phyloP scores from a whole-genome alignment of 1,284 basidiomycete genomes.

The Agaricales sp. region DNA sequence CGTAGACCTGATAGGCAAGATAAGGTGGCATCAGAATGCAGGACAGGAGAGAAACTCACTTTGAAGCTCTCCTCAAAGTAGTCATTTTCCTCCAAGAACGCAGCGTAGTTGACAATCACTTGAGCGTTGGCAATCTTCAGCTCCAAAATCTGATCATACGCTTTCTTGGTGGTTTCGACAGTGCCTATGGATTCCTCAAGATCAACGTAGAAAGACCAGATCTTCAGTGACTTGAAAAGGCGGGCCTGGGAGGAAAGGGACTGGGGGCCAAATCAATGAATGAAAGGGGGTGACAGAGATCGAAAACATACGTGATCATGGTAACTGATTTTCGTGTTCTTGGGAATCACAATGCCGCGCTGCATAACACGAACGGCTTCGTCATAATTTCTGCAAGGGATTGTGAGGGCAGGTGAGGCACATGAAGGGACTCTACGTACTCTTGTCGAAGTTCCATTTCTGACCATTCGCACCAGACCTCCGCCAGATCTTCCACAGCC shows the following conservation, averaged over 20 bases:
- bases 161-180: constrained; percentile 84
- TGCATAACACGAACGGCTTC: constrained; percentile 94
- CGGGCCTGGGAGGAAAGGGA: constrained; percentile 80
- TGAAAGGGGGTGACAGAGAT: too few relatives aligned
- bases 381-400: constrained; percentile 73
- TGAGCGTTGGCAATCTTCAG: constrained; percentile 98
- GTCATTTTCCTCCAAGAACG: constrained; percentile 94
- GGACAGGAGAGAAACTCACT: constrained; percentile 27
- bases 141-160: constrained; percentile 96
- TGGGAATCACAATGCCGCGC: constrained; percentile 84
- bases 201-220: constrained; percentile 99
- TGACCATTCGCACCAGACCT: constrained; percentile 99
- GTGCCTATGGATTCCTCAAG: constrained; percentile 94
- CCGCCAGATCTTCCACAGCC: constrained; percentile 95
- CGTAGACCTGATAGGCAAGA: constrained; percentile 62
- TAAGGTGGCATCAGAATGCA: constrained; percentile 2
- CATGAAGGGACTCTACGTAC: constrained; percentile 35
- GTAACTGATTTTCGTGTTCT: constrained; percentile 86
- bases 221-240: constrained; percentile 94
- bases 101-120: constrained; percentile 94
- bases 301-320: constrained; percentile 78
- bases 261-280: constrained; percentile 25
- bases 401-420: not conserved
- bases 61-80: constrained; percentile 99
- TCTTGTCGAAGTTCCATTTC: constrained; percentile 96